These are phyloP conservation scores for Rauvolfia tetraphylla DNA, from an alignment of 257 asterid species.

Conservation along the genomic window DNA sequence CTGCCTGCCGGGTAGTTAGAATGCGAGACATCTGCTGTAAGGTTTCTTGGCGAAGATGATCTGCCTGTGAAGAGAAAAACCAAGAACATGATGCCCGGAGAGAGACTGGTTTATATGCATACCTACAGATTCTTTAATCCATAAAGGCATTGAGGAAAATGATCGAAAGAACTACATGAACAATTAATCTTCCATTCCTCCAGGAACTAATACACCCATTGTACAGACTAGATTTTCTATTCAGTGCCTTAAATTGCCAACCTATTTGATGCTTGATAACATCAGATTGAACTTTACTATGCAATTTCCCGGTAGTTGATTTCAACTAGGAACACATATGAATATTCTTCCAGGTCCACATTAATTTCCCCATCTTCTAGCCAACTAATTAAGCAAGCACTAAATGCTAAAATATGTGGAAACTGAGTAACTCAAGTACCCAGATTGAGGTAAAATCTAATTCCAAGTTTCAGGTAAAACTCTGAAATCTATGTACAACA, in stretches of 20 bases:
- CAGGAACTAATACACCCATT: neutral
- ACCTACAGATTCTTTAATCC: neutral
- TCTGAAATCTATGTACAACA: neutral
- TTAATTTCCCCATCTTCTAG: neutral
- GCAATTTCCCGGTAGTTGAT: neutral
- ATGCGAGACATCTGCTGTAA: conserved; percentile 36
- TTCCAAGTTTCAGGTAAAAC: neutral
- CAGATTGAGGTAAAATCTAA: neutral
- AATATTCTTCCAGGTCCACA: neutral
- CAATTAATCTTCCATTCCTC: neutral
- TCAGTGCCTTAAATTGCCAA: neutral
- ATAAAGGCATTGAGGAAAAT: neutral
- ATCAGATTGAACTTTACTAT: neutral
- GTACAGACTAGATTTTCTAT: neutral
- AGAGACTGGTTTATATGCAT: too few relatives aligned
- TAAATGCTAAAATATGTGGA: neutral
- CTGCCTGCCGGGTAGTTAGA: conserved; percentile 34
- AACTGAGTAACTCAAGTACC: neutral
- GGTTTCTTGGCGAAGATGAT: conserved; percentile 43
- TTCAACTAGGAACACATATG: neutral
- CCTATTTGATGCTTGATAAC: neutral
- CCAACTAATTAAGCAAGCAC: neutral
- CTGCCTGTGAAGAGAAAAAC: conserved; percentile 24
- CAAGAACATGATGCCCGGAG: neutral
- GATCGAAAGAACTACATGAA: neutral